Base-by-base conservation (phyloP, 139 green algal species). In the Mychonastes homosphaera region DNA sequence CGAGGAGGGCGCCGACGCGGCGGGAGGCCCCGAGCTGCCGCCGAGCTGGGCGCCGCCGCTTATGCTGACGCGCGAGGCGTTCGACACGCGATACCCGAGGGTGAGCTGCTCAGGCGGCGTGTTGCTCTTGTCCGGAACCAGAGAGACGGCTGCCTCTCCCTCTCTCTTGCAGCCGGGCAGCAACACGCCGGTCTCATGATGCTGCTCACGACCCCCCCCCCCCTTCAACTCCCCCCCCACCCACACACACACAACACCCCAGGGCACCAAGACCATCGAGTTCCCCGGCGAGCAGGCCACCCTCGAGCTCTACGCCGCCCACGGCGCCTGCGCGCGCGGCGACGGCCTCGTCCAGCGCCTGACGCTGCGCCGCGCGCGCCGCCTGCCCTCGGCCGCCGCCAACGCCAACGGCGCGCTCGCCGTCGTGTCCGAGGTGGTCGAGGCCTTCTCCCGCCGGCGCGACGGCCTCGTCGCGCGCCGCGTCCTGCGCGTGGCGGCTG, bases 11-110 rank as follows among this genome's bases (percentile, higher is more conserved):
- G 56, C 46, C 35, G 72, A 78, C 35, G 48, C 26, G n/a, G 63
- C 77, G n/a, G 58, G 76, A 38, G 58, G 78, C 48, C 67, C 79
- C 29, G 85, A 94, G 39, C 79, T 91, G 53, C 81, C 84, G 12
- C 66, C 73, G 10, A 75, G 47, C 53, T 94, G 86, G 86, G 81
- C 90, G 39, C 76, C 76, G 5, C 77, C 77, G 49, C 64, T 94
- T 32, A 28, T 27, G 5, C 76, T 94, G 5, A 56, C 80, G 1
- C 49, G 78, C 0, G 83, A 94, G 33, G 70, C 70, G 7, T 84
- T 92, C 57, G 84, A 94, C 73, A 84, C 84, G 77, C 65, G 81
- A 18, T 94, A 84, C 69, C 82, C 81, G 0, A 44, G 76, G 50
- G 76, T 75, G 46, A 47, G 58, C 28, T 41, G 9, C 3, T 16